Evolutionary conservation across 257 asterid species (phyloP).

Genomic region (Schizonepeta tenuifolia): DNA sequence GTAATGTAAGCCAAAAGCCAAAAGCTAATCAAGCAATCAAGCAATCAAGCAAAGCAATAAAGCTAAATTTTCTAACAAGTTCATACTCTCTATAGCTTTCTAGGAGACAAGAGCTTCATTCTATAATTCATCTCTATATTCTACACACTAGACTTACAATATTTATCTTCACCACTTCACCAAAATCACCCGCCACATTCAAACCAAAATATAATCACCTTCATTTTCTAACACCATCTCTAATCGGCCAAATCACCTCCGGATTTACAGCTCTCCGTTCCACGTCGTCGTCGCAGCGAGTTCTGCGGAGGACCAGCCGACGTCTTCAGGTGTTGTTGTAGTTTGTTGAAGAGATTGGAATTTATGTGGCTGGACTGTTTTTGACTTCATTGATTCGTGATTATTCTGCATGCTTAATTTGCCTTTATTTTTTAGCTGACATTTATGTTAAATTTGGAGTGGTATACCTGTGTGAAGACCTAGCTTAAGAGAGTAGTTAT

Average conservation of each 20-base stretch:
- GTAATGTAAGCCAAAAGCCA: too few species aligned
- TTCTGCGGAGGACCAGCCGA: conserved; percentile 35
- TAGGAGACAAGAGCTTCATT: too few species aligned
- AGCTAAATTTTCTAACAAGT: too few species aligned
- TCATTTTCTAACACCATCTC: too few species aligned
- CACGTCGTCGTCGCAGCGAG: conserved; percentile 29
- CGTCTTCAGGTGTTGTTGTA: conserved; percentile 37
- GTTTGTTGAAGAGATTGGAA: not conserved
- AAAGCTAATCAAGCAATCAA: too few species aligned
- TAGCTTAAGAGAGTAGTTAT: conserved; percentile 1
- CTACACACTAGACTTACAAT: too few species aligned
- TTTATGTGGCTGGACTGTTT: conserved; percentile 6
- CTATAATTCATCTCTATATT: too few species aligned
- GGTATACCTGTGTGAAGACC: not conserved
- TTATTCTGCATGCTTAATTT: conserved; percentile 16
- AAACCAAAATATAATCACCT: too few species aligned
- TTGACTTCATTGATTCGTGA: not conserved
- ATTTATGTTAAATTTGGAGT: not conserved
- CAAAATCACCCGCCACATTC: too few species aligned
- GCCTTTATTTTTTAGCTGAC: not conserved
- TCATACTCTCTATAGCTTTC: too few species aligned
- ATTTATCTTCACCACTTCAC: too few species aligned
- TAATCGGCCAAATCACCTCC: conserved; percentile 12
- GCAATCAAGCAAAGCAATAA: too few species aligned
- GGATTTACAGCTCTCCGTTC: conserved; percentile 4